Evolutionary conservation across 2,329 filamentous ascomycete species (phyloP), one percentile per base, ranked within the genome.

Genomic region (Ceratocystis harringtonii): DNA sequence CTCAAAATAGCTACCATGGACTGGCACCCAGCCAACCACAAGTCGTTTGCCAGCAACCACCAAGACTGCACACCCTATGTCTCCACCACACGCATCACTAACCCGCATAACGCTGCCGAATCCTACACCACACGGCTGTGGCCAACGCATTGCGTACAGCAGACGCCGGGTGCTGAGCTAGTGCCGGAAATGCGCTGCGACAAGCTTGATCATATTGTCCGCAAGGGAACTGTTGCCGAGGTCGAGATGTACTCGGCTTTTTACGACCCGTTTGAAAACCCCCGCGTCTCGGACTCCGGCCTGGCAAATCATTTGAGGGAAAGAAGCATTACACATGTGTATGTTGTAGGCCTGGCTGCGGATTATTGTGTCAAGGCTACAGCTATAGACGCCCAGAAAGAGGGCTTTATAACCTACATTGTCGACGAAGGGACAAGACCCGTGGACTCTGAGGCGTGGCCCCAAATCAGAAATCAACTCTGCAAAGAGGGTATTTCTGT

Each of bases 171-270:
- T 10, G 85, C 89, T 0, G 81, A 84, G 62, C 78, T 97, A 25
- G 79, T 94, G 5, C 81, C 86, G 0, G 90, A 91, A 72, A 79
- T 97, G 1, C 78, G 90, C 62, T 67, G 72, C 15, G 70, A 72
- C 6, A 79, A 78, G 17, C 70, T 95, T n/a, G 81, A 92, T 70
- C 70, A 75, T 44, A 77, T 90, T 32, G 76, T 96, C 15, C 81
- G 88, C 70, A 99, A 99, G 77, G 94, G 94, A 10, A 81, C 79
- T 72, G 81, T 90, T 72, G 73, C 79, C 57, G 78, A 81, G 57
- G 82, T 96, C 1, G 94, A 99, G 75, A 96, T 96, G 88, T 97
- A 96, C 76, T 92, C 88, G 68, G 91, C 87, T 0, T 97, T 99
- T 71, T 86, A 87, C 68, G 89, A 92, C 72, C 88, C 89, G 0